Evolutionary conservation across 345 rosid species (phyloP), one percentile per base, ranked within the genome.

Genomic region (Euphorbia peplus): DNA sequence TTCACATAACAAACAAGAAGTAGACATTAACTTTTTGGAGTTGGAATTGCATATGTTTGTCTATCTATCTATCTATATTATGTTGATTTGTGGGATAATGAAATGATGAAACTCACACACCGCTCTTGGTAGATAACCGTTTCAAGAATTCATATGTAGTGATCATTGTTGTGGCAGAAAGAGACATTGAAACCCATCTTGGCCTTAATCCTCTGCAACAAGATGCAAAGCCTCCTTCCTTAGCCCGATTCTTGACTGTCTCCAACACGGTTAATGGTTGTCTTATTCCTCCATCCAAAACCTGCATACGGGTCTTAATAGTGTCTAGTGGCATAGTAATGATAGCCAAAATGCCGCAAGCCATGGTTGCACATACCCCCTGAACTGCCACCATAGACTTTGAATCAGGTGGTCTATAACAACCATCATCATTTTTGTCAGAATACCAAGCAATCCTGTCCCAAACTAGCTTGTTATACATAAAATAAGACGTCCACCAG

Each of bases 401-500:
- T 1, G 89, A 75, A 65, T 71, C 70, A 22, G 78, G 83, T 71
- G 78, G 83, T 71, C 78, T 78, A 44, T 54, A 82, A 54, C 58
- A 26, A 32, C 16, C 44, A 50, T 72, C 84, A n/a, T 80, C 78
- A 15, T 72, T 80, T 51, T 59, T 77, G 50, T 68, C 70, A 26
- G 48, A 35, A 21, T 75, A 75, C 52, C 62, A 72, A 54, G 85
- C 84, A 57, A 83, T 21, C 19, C 85, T 75, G 57, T 82, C 83
- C 88, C 90, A 86, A 52, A 89, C 78, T 65, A 91, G 82, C 81
- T 83, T 68, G 46, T 86, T 75, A 0, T 85, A 86, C 51, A 93
- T 90, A n/a, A 96, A 89, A 85, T 93, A 93, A 53, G 97, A 91
- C 1, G 93, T 82, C 98, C 98, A 93, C 97, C 98, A 93, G 60